Evolutionary conservation across 768 basidiomycete genomes (phyloP), one percentile per base, ranked within the genome.

Genomic region (Crepidotus variabilis): DNA sequence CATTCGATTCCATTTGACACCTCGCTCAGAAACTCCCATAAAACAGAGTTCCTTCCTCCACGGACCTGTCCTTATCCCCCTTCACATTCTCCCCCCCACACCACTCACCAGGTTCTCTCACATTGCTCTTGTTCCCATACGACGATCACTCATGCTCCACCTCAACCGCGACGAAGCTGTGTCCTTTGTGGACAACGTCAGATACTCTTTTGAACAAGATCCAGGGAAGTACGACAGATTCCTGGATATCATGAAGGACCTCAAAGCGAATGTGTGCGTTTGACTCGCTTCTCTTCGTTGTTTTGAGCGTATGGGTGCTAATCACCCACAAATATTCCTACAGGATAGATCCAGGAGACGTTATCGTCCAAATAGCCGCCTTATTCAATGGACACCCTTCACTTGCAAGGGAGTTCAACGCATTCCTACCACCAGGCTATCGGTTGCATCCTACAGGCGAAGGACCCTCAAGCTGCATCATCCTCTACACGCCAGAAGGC

Each of bases 191-290:
- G 94, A 96, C 67, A 88, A 88, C 32, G 94, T 97, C 74, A 95
- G 96, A 74, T 75, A 81, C 28, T 89, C 93, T 75, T 97, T 96
- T 68, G 81, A 84, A 54, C 88, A 92, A 70, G 85, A 92, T 68
- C 92, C 94, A 20, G 89, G 92, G 63, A 92, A 94, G 45, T 97
- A 97, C 72, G 94, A 96, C 72, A 81, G 86, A 60, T 94, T 94
- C 64, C 73, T 95, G 70, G 92, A 94, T 68, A 95, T 97, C 67
- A 97, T 97, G 96, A 97, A 97, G 76, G 94, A 98, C 70, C 98
- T 98, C 73, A 98, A 98, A 75, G 90, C 89, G 63, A 91, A 96
- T 67, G 72, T 78, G 91, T 91, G 65, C 65, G 88, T 82, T n/a
- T 23, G 34, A 2, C 22, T 16, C 10, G 45, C 11, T 8, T 53